These are phyloP conservation scores for Aspergillus uvarum DNA, from an alignment of 2,329 filamentous ascomycete genomes.

Conservation along the genomic window DNA sequence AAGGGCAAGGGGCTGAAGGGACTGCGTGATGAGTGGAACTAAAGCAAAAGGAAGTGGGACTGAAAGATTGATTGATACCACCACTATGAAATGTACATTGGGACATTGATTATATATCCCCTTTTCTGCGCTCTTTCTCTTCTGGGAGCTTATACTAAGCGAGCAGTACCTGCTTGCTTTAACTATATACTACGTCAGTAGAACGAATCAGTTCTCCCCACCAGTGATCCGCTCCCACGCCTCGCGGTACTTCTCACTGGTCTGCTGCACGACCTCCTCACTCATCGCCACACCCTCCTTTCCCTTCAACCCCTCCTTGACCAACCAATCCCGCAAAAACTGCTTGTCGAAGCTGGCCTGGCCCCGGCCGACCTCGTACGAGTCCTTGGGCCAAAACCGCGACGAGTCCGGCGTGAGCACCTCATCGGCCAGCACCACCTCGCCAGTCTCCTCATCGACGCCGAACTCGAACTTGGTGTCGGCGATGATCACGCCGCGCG, in stretches of 20 bases:
- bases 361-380: constrained; percentile 69
- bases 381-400: constrained; percentile 78
- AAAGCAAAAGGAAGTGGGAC: constrained; percentile 11
- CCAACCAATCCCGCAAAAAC: constrained; percentile 79
- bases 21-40: constrained; percentile 37
- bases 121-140: background rate
- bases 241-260: constrained; percentile 71
- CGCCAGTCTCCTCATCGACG: constrained; percentile 61
- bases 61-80: constrained; percentile 1
- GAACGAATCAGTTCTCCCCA: constrained; percentile 38
- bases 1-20: constrained; percentile 38
- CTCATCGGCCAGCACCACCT: constrained; percentile 77
- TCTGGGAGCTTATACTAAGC: background rate
- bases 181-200: background rate
- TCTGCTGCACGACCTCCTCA: constrained; percentile 67
- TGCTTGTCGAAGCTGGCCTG: constrained; percentile 91
- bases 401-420: constrained; percentile 81
- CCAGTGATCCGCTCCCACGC: constrained; percentile 71
- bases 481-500: constrained; percentile 72
- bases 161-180: background rate
- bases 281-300: constrained; percentile 72
- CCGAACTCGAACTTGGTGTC: constrained; percentile 79
- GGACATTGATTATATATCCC: background rate
- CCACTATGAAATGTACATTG: constrained; percentile 15
- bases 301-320: constrained; percentile 68